Base-by-base conservation (phyloP, 345 rosid species). In the Eutrema yunnanense region DNA sequence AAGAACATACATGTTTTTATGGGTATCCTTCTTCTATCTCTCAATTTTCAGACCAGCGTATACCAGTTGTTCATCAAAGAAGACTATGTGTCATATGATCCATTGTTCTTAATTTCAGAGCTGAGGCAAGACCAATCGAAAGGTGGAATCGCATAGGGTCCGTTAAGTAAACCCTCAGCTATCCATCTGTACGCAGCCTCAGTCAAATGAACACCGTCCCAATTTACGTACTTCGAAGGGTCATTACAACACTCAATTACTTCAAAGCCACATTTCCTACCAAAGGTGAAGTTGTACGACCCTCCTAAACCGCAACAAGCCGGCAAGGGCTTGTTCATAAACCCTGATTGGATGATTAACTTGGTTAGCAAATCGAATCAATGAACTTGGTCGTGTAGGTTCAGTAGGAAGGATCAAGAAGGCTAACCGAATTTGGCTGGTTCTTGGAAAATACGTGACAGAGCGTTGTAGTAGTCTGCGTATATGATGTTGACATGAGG, bases 301-400 rank as follows among this genome's bases (percentile, higher is more conserved):
- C 83, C 84, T 57, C 77, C 84, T 5, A 26, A 12, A 19, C 82
- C 83, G 54, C 86, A 85, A 13, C 88, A 85, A 46, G 82, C 81
- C 6, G 19, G 34, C 12, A 80, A 63, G 29, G 77, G 41, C 41
- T n/a, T 33, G 0, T 29, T 48, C 12, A 8, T 48, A 33, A 84
- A 78, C 16, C 88, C 88, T 85, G 75, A 6, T 44, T 50, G 4
- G 6, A 30, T 55, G 5, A 34, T 19, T 37, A 65, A 37, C 43
- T 55, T 0, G 2, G 58, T 65, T 19, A 55, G 43, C 41, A 13
- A 59, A 58, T 13, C 22, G 3, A 50, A 38, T 16, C 43, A 65
- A 22, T 27, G 50, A 27, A 62, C n/a, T 64, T 73, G 47, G 4
- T 29, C 49, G n/a, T 32, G 40, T 60, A 10, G 32, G n/a, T 10